Conservation (phyloP, 2,329 filamentous ascomycete species). For the Trichophyton equinum region DNA sequence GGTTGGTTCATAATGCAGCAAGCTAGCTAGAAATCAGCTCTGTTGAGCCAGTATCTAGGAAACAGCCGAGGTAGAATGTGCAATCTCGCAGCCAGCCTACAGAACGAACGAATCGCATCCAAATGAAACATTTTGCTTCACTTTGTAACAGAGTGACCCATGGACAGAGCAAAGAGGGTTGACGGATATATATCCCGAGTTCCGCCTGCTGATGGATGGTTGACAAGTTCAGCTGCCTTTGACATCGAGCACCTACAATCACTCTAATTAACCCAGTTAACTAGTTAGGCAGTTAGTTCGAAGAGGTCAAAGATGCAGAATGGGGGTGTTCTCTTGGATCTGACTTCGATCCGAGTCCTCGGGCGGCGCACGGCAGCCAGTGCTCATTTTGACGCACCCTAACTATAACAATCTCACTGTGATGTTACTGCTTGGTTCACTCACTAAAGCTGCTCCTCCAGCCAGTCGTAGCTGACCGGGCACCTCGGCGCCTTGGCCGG, state of each 20-base stretch:
- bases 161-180: neutral
- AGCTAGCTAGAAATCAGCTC: neutral
- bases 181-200: neutral
- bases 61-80: neutral
- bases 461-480: neutral
- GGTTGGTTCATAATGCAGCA: neutral
- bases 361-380: neutral
- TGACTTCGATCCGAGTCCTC: neutral
- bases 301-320: neutral
- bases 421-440: neutral
- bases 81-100: neutral
- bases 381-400: neutral
- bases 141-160: neutral
- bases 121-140: neutral
- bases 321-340: neutral
- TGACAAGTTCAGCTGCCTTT: neutral
- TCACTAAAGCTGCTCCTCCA: neutral
- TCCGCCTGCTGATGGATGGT: neutral
- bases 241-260: neutral
- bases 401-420: neutral
- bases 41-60: neutral
- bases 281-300: neutral
- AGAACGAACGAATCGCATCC: neutral
- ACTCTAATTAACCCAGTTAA: neutral
- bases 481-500: no score